Conservation (phyloP, 441 rosid species). For the Caryocar brasiliense region DNA sequence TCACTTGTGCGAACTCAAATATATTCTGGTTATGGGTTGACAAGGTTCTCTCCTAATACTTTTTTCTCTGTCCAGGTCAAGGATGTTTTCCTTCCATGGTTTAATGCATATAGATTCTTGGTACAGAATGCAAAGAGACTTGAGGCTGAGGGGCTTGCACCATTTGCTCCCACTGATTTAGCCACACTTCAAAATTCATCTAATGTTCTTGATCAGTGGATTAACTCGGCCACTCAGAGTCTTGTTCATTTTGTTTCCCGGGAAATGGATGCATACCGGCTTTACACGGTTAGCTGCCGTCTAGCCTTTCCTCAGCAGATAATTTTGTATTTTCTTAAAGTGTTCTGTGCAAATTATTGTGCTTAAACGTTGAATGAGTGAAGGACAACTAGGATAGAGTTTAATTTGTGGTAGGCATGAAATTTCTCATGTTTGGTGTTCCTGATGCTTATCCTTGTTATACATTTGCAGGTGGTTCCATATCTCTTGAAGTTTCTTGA, state of each 20-base stretch:
- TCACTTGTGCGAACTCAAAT: no score
- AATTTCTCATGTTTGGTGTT: background rate
- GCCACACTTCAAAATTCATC: slow-evolving; percentile 57
- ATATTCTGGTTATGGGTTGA: background rate
- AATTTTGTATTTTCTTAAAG: background rate
- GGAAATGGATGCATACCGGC: slow-evolving; percentile 95
- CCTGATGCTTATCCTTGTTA: background rate
- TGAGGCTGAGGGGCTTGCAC: slow-evolving; percentile 66
- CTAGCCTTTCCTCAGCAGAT: slow-evolving; percentile 2
- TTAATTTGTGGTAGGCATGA: background rate
- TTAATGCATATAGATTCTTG: slow-evolving; percentile 95
- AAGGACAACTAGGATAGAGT: no score
- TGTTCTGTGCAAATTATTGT: no score
- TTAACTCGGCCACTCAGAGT: slow-evolving; percentile 93
- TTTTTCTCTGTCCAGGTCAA: slow-evolving; percentile 55
- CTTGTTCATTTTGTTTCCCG: slow-evolving; percentile 79
- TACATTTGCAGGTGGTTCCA: slow-evolving; percentile 73
- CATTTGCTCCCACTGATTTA: slow-evolving; percentile 58
- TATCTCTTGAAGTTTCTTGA: slow-evolving; percentile 88
- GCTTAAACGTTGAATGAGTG: no score
- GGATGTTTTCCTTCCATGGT: slow-evolving; percentile 99
- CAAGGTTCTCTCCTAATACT: slow-evolving; percentile 3
- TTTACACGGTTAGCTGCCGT: slow-evolving; percentile 62
- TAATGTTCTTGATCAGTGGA: slow-evolving; percentile 98
- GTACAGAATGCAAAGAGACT: slow-evolving; percentile 98